Percentiles rank a stretch among this genome's conserved stretches.
These are phyloP conservation scores for Gyrodon lividus DNA, from an alignment of 768 basidiomycete species.

Conservation along the genomic window DNA sequence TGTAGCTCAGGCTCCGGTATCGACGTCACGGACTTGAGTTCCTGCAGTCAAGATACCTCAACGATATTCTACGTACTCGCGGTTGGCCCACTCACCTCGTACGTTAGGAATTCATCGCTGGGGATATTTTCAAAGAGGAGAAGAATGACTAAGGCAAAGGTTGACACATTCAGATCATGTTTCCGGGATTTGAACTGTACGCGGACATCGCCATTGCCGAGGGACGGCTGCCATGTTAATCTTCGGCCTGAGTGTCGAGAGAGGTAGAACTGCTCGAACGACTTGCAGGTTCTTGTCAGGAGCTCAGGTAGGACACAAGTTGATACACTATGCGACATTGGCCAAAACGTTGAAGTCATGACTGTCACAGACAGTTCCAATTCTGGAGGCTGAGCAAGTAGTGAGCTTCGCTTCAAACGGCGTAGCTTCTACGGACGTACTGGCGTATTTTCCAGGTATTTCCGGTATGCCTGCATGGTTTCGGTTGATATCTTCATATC, in stretches of 20 bases:
- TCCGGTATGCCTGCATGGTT: slow-evolving; percentile 71
- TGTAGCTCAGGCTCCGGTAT: slow-evolving; percentile 79
- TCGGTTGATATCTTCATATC: slow-evolving; percentile 92
- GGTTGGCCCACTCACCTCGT: slow-evolving; percentile 50
- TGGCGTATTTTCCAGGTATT: slow-evolving; percentile 52
- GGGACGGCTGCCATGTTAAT: slow-evolving; percentile 87
- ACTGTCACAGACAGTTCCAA: slow-evolving; percentile 87
- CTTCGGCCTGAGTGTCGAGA: slow-evolving; percentile 86
- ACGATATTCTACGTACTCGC: background rate
- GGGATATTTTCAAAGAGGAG: slow-evolving; percentile 77
- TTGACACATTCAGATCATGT: slow-evolving; percentile 92
- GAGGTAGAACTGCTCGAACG: slow-evolving; percentile 89
- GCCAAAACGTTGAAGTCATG: slow-evolving; percentile 98
- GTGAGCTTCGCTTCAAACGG: slow-evolving; percentile 4
- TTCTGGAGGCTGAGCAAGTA: slow-evolving; percentile 55
- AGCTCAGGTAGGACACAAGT: slow-evolving; percentile 66
- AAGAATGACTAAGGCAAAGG: slow-evolving; percentile 83
- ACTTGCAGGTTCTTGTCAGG: slow-evolving; percentile 63
- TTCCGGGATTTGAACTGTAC: slow-evolving; percentile 73
- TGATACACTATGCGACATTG: slow-evolving; percentile 64
- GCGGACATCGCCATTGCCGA: slow-evolving; percentile 88
- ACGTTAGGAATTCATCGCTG: slow-evolving; percentile 71
- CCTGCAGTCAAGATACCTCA: slow-evolving; percentile 45
- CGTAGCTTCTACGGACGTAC: slow-evolving; percentile 42
- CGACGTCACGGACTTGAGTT: slow-evolving; percentile 73